Evolutionary conservation across 805 yeast species (phyloP).

Genomic region (Cyberlindnera bimundalis): DNA sequence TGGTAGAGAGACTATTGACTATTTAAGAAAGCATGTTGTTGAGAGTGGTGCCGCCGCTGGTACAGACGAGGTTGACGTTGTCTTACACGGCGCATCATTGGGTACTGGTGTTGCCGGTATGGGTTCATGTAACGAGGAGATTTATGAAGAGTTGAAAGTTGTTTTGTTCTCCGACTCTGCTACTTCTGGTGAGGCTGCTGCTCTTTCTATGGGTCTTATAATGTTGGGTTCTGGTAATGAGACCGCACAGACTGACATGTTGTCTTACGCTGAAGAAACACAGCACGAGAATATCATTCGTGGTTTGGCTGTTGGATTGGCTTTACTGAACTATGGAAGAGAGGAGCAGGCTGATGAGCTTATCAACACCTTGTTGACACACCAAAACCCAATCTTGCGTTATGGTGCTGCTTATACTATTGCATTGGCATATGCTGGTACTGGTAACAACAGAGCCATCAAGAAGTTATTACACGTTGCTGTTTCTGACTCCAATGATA

Average conservation of each 20-base stretch:
- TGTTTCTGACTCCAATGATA: constrained; percentile 94
- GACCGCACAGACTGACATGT: constrained; percentile 71
- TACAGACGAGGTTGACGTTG: constrained; percentile 69
- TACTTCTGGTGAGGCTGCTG: constrained; percentile 94
- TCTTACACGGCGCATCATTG: constrained; percentile 91
- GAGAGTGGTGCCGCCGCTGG: constrained; percentile 62
- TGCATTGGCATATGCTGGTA: constrained; percentile 95
- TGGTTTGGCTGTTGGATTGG: constrained; percentile 88
- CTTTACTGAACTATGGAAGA: constrained; percentile 79
- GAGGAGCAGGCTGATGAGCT: constrained; percentile 74
- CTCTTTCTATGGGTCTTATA: constrained; percentile 90
- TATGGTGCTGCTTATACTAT: constrained; percentile 95
- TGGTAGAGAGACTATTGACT: constrained; percentile 82
- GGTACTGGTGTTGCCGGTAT: constrained; percentile 97
- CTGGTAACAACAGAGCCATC: constrained; percentile 86
- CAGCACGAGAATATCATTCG: constrained; percentile 94
- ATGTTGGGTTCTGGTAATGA: constrained; percentile 88
- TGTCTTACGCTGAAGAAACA: constrained; percentile 88
- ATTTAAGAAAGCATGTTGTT: constrained; percentile 67
- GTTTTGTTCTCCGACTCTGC: constrained; percentile 90
- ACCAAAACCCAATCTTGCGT: constrained; percentile 80
- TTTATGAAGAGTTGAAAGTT: constrained; percentile 79
- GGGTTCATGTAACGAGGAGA: constrained; percentile 74
- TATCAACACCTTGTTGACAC: constrained; percentile 62
- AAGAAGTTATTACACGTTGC: constrained; percentile 86